Evolutionary conservation across 371 early-diverging fungal genomes (phyloP).

Genomic region (Mortierella sp.): DNA sequence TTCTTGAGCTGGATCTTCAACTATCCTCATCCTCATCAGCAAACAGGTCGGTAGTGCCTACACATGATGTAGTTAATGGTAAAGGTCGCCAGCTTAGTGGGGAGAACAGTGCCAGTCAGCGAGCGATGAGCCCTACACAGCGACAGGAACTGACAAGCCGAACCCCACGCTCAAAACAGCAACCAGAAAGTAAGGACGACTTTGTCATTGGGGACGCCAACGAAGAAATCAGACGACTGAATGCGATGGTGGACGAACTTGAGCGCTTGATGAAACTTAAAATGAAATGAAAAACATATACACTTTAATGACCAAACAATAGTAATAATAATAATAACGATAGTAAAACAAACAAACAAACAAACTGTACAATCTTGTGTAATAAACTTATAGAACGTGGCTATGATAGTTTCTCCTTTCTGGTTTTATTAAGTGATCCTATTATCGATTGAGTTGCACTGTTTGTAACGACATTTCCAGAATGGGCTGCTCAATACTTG

Average conservation of each 20-base stretch:
- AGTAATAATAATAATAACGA: neutral
- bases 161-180: slow-evolving; percentile 11
- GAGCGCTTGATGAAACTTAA: slow-evolving; percentile 36
- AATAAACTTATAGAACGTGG: neutral
- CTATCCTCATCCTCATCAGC: slow-evolving; percentile 20
- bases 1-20: slow-evolving; percentile 42
- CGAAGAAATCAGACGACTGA: slow-evolving; percentile 41
- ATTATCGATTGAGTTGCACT: neutral
- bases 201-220: slow-evolving; percentile 32
- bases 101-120: neutral
- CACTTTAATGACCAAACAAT: neutral
- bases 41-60: neutral
- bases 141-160: slow-evolving; percentile 6
- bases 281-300: slow-evolving; percentile 9
- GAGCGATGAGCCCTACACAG: slow-evolving; percentile 6
- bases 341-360: neutral
- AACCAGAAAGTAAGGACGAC: slow-evolving; percentile 22
- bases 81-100: slow-evolving; percentile 5
- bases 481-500: slow-evolving; percentile 5
- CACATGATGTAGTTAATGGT: neutral
- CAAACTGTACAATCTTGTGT: neutral
- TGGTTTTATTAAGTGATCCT: too few relatives aligned
- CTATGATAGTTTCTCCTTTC: too few relatives aligned
- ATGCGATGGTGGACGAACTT: slow-evolving; percentile 47
- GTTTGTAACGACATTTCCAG: neutral